Evolutionary conservation across 1,284 basidiomycete genomes (phyloP), one percentile per base, ranked within the genome.

Genomic region (Volvariella volvacea): DNA sequence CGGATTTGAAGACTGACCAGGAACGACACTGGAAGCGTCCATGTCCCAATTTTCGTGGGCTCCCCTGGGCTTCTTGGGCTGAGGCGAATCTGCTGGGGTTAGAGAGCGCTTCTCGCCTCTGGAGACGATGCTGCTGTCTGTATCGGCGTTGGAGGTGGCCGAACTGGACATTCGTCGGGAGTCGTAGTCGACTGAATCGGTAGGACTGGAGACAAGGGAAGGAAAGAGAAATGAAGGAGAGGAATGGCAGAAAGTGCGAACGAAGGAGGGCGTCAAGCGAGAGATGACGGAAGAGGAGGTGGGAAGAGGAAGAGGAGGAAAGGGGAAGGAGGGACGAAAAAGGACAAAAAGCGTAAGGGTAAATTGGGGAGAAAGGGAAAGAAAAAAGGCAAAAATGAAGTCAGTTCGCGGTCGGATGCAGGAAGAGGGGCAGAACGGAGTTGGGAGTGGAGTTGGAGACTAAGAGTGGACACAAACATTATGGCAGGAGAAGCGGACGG

Each of bases 101-200:
- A 68, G 59, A 12, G 67, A 62, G 50, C 74, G 77, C 55, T 82
- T 83, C 52, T 83, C 78, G 16, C 66, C 67, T 33, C 73, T 67
- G 40, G 78, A 78, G 49, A 73, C 67, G 46, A 72, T 65, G 57
- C 71, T 77, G 62, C 71, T 74, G 60, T 83, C 82, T 3, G 83
- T 83, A 63, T 79, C 77, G 22, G 77, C 68, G 12, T 70, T 72
- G 20, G 78, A 79, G 39, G 71, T 67, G 39, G 73, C 74, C 44
- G 77, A 78, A 56, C 70, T 68, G 59, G 79, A 81, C 79, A 80
- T 80, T 51, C 78, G 74, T 52, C 78, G 67, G 44, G 61, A 61
- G 50, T 70, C 53, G 65, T 78, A 74, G 57, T 71, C 70, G 52
- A 73, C 55, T 45, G 68, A 53, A 55, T 74, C 73, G 47, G 67